Percentiles rank a stretch among this genome's conserved stretches.
These are phyloP conservation scores for Schoenoplectus tabernaemontani DNA, from an alignment of 202 grass and related monocot genomes.

Conservation along the genomic window DNA sequence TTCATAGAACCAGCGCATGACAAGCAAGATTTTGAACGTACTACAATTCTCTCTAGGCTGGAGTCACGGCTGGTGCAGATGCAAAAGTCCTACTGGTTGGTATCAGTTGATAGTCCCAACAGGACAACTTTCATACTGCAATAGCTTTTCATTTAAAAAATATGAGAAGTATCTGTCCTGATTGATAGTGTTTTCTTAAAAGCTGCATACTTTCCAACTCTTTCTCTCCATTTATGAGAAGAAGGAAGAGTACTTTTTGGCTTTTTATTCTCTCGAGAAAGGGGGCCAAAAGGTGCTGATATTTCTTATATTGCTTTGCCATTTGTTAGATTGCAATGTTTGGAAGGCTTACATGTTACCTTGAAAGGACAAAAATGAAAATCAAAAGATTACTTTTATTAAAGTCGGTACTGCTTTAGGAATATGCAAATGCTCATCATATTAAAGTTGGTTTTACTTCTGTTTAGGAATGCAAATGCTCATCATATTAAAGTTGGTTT, in stretches of 20 bases:
- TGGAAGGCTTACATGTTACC: not conserved
- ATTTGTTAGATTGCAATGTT: not conserved
- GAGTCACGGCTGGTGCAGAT: conserved; percentile 62
- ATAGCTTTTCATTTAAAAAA: not conserved
- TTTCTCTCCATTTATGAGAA: not conserved
- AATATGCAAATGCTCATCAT: too few species aligned
- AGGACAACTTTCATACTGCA: conserved; percentile 11
- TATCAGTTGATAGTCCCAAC: conserved; percentile 14
- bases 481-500: not conserved
- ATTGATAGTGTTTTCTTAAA: not conserved
- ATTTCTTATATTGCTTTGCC: not conserved
- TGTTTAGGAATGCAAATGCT: too few species aligned
- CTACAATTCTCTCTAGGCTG: conserved; percentile 70
- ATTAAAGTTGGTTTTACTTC: too few species aligned
- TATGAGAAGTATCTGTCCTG: conserved; percentile 11
- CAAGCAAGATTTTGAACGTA: conserved; percentile 87
- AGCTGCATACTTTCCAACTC: not conserved
- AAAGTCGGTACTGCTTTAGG: too few species aligned
- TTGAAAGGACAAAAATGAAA: not conserved
- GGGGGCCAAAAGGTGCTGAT: not conserved
- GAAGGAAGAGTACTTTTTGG: not conserved
- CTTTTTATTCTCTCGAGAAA: not conserved
- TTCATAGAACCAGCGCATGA: conserved; percentile 90
- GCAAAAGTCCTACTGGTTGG: conserved; percentile 79
- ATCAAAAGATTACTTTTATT: not conserved